Evolutionary conservation across 139 green algal genomes (phyloP), one percentile per base, ranked within the genome.

Genomic region (Asterochloris sp.): DNA sequence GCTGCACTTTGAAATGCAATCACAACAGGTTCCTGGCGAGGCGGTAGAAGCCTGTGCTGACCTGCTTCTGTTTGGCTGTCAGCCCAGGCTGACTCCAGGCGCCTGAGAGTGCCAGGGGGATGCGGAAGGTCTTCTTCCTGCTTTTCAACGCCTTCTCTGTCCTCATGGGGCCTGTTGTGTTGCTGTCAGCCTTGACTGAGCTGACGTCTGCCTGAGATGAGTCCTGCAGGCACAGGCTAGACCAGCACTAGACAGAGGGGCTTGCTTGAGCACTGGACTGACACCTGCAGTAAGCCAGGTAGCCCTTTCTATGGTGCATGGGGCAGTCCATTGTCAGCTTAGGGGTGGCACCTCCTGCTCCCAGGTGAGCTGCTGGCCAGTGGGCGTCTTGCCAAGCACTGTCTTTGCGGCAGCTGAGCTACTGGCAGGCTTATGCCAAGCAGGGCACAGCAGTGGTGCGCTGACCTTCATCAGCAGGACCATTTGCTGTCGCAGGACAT

Each of bases 41-140:
- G 66, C 66, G 9, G 66, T 71, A 80, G 38, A 54, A 54, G 38
- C 38, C 38, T 54, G n/a, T n/a, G 83, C 82, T 76, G 76, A 26
- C 84, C 38, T 69, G 89, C 78, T 9, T 71, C 82, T 13, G 27
- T 27, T 28, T 54, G 38, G 76, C 86, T 69, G 92, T 75, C 62
- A 69, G 61, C 11, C 82, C 73, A 19, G 76, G 27, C 0, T 19
- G 15, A 11, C 87, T 64, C 61, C 83, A 69, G 14, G 69, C 73
- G 9, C 82, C 81, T 11, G 63, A 82, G 6, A 92, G 68, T 47
- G 84, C 86, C 1, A 93, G 82, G 26, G 88, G 69, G 26, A 88
- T 47, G 27, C 83, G 79, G 19, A 89, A 47, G 2, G 82, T 84
- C 74, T 80, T 86, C 67, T 87, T 81, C 61, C 76, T 78, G 14